Percentiles rank a stretch among this genome's conserved stretches.
These are phyloP conservation scores for Metarhizium sp. DNA, from an alignment of 2,329 filamentous ascomycete species.

Conservation along the genomic window DNA sequence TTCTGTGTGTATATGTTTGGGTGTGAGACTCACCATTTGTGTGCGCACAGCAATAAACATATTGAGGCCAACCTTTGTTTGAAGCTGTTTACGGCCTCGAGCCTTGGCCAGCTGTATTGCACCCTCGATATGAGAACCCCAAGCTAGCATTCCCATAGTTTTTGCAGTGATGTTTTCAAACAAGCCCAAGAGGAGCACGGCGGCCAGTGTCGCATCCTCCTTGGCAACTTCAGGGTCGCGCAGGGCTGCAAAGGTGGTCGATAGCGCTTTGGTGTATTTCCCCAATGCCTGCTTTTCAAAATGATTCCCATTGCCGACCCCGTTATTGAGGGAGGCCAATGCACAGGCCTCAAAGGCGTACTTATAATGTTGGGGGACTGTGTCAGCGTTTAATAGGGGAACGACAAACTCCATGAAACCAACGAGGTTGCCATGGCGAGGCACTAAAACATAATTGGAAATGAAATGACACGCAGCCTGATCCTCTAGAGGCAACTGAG, in stretches of 20 bases:
- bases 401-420: slow-evolving; percentile 52
- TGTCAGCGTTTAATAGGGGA: slow-evolving; percentile 40
- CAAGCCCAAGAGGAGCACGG: slow-evolving; percentile 49
- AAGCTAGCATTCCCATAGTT: slow-evolving; percentile 44
- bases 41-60: slow-evolving; percentile 52
- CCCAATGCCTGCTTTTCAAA: slow-evolving; percentile 32
- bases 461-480: slow-evolving; percentile 51
- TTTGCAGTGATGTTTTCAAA: slow-evolving; percentile 52
- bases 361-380: slow-evolving; percentile 36
- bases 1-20: background rate
- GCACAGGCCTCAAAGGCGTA: slow-evolving; percentile 52
- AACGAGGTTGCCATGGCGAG: slow-evolving; percentile 36
- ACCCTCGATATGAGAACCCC: slow-evolving; percentile 56
- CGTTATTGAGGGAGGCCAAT: slow-evolving; percentile 46
- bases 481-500: slow-evolving; percentile 40
- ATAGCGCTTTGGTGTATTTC: slow-evolving; percentile 46
- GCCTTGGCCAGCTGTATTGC: slow-evolving; percentile 52
- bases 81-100: slow-evolving; percentile 45
- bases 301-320: slow-evolving; percentile 24
- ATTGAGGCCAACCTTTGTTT: slow-evolving; percentile 41
- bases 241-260: slow-evolving; percentile 42
- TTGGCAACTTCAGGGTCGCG: slow-evolving; percentile 37
- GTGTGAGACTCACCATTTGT: slow-evolving; percentile 39
- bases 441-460: slow-evolving; percentile 49
- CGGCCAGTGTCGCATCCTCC: slow-evolving; percentile 48